A percentile compares a stretch with the other conserved stretches of the same genome.
Evolutionary conservation across 75 land plant species (phyloP).

Genomic region (Adiantum capillusveneris): DNA sequence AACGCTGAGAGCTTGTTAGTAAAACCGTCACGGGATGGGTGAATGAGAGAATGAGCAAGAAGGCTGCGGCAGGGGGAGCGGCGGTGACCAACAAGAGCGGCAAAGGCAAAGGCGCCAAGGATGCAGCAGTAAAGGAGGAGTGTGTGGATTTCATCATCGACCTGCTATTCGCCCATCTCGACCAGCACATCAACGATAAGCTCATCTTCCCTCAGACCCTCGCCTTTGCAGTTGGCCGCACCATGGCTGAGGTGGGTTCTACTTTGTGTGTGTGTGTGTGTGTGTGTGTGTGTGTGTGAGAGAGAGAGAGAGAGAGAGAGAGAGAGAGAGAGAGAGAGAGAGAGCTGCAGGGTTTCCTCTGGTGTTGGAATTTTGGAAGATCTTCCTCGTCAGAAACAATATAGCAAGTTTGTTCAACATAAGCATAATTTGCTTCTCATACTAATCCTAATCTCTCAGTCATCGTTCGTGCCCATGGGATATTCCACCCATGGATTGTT

Average conservation of each 20-base stretch:
- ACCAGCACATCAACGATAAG: constrained; percentile 11
- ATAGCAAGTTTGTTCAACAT: too few relatives aligned
- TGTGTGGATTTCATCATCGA: constrained; percentile 4
- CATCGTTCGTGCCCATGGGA: too few relatives aligned
- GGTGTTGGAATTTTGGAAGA: too few relatives aligned
- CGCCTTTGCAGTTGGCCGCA: constrained; percentile 9
- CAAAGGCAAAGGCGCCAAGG: background rate
- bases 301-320: background rate
- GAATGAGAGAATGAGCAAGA: background rate
- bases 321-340: too few relatives aligned
- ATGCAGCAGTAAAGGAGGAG: background rate
- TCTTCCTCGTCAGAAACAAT: too few relatives aligned
- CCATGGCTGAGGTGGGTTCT: constrained; percentile 10
- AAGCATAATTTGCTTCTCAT: background rate
- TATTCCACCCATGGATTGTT: too few relatives aligned
- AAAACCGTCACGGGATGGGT: background rate
- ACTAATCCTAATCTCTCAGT: too few relatives aligned
- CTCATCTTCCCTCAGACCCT: constrained; percentile 10
- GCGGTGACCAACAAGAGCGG: background rate
- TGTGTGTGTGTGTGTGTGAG: too few relatives aligned
- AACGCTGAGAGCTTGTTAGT: too few relatives aligned
- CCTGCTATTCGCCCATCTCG: background rate
- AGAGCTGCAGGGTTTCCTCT: too few relatives aligned
- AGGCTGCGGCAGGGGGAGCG: background rate
- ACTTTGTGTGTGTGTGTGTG: background rate